Conservation (phyloP, 2,329 filamentous ascomycete species). For the Sporothrix brunneoviolacea region DNA sequence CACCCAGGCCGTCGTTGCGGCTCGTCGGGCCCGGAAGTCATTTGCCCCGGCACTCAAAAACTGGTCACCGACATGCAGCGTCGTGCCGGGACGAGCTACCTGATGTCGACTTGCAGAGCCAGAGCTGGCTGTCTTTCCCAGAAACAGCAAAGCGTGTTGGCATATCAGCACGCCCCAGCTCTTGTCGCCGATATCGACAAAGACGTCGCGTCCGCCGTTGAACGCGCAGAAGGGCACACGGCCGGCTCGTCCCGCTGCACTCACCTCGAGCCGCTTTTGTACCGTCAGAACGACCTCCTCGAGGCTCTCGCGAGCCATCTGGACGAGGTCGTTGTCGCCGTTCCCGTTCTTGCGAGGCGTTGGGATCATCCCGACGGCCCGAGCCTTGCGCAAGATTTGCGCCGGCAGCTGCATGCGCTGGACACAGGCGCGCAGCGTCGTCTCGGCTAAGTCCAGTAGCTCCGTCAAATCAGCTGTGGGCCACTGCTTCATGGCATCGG, state of each 20-base stretch:
- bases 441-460: conserved; percentile 85
- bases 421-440: conserved; percentile 74
- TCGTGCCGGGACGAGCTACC: conserved; percentile 30
- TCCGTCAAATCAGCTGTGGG: conserved; percentile 67
- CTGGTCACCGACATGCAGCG: conserved; percentile 92
- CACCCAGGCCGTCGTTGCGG: conserved; percentile 95
- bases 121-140: conserved; percentile 48
- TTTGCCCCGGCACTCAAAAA: conserved; percentile 93
- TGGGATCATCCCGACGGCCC: conserved; percentile 73
- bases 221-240: conserved; percentile 89
- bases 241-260: conserved; percentile 50
- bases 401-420: conserved; percentile 73
- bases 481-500: conserved; percentile 73
- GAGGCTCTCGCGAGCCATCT: conserved; percentile 78
- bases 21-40: conserved; percentile 89
- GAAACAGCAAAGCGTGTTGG: conserved; percentile 41
- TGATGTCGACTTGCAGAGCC: not conserved
- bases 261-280: conserved; percentile 85
- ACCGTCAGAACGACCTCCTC: conserved; percentile 95
- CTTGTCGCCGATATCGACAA: conserved; percentile 98
- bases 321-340: conserved; percentile 23
- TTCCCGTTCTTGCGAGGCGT: not conserved
- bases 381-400: conserved; percentile 76
- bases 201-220: conserved; percentile 95
- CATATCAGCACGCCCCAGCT: conserved; percentile 90